Conservation (phyloP, 345 rosid species). For the Hibiscus tridactylites region DNA sequence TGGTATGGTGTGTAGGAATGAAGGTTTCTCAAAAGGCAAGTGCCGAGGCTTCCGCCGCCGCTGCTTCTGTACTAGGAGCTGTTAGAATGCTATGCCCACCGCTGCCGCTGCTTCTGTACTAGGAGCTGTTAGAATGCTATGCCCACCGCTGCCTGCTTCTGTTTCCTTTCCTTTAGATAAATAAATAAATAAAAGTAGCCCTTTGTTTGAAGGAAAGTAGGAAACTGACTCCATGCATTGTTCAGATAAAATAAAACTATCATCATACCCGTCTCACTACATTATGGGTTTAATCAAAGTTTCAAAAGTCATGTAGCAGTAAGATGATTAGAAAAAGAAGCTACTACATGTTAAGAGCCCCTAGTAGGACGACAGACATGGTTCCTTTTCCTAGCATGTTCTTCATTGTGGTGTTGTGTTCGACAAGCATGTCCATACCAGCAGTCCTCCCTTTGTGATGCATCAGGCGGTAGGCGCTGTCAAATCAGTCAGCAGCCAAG, state of each 20-base stretch:
- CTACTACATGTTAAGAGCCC: slow-evolving; percentile 17
- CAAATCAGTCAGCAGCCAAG: background rate
- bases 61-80: too few species aligned
- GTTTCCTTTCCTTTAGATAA: background rate
- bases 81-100: too few species aligned
- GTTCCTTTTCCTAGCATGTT: slow-evolving; percentile 78
- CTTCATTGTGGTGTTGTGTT: slow-evolving; percentile 82
- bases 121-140: slow-evolving; percentile 19
- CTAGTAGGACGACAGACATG: slow-evolving; percentile 89
- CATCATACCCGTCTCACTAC: too few species aligned
- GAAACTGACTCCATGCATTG: too few species aligned
- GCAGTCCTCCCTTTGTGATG: slow-evolving; percentile 55
- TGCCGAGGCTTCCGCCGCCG: slow-evolving; percentile 43
- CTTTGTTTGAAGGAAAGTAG: background rate
- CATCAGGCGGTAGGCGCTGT: slow-evolving; percentile 55
- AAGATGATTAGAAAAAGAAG: background rate
- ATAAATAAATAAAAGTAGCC: background rate
- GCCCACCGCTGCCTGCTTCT: background rate
- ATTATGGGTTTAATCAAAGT: too few species aligned
- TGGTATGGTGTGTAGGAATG: slow-evolving; percentile 32
- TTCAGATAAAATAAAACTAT: too few species aligned
- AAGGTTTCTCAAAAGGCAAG: slow-evolving; percentile 33
- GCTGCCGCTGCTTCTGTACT: slow-evolving; percentile 35
- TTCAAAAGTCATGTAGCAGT: background rate
- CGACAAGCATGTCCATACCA: slow-evolving; percentile 88